These are phyloP conservation scores for Ambrosia artemisiifolia DNA, from an alignment of 129 eudicot species.

Conservation along the genomic window DNA sequence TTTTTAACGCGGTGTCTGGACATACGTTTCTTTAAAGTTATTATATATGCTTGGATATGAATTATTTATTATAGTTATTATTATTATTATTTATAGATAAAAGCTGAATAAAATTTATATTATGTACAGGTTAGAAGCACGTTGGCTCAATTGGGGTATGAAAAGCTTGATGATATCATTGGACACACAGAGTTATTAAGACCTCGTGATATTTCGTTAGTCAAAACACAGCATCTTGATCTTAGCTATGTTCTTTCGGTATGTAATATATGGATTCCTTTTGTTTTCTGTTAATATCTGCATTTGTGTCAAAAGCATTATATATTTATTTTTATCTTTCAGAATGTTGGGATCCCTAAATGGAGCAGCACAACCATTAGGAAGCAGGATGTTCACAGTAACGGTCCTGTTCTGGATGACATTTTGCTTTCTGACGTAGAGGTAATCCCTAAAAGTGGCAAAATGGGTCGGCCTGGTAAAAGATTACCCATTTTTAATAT, in stretches of 20 bases:
- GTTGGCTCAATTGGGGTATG: slow-evolving; percentile 94
- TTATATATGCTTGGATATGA: background rate
- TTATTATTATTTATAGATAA: no score
- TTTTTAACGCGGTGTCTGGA: background rate
- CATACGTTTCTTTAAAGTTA: background rate
- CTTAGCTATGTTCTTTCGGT: slow-evolving; percentile 80
- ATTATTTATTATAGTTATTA: background rate
- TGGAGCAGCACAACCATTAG: slow-evolving; percentile 89
- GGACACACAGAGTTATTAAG: slow-evolving; percentile 89
- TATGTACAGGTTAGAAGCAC: slow-evolving; percentile 84
- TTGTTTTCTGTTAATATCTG: background rate
- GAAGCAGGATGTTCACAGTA: slow-evolving; percentile 89
- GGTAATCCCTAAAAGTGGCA: slow-evolving; percentile 39
- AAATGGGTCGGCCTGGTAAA: no score
- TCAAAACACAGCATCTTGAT: slow-evolving; percentile 99
- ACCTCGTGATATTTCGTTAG: slow-evolving; percentile 88
- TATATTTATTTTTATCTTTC: slow-evolving; percentile 1
- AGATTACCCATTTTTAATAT: background rate
- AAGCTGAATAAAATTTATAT: background rate
- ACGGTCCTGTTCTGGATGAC: slow-evolving; percentile 97
- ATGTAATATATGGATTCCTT: slow-evolving; percentile 31
- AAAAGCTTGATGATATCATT: slow-evolving; percentile 90
- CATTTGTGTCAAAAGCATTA: background rate
- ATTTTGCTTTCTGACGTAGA: slow-evolving; percentile 67
- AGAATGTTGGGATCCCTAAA: slow-evolving; percentile 89